Conservation (phyloP, 768 basidiomycete genomes). For the Hortiboletus campestris region DNA sequence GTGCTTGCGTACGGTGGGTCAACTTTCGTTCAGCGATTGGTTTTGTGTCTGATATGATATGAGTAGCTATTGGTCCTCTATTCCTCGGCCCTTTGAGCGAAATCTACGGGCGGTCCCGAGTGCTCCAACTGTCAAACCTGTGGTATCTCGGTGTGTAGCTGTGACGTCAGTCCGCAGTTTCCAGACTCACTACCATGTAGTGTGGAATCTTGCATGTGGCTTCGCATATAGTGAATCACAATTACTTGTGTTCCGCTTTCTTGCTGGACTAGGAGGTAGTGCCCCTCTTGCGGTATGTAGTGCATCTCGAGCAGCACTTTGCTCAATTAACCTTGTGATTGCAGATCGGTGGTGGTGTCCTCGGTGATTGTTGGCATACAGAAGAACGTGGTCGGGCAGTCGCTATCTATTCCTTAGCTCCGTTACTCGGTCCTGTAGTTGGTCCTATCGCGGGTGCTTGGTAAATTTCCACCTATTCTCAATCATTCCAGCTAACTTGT, state of each 20-base stretch:
- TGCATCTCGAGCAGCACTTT: not conserved
- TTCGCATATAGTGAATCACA: slow-evolving; percentile 59
- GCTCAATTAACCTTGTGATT: not conserved
- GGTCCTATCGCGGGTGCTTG: slow-evolving; percentile 65
- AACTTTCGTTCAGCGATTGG: not conserved
- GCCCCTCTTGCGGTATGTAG: slow-evolving; percentile 54
- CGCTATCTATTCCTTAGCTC: slow-evolving; percentile 63
- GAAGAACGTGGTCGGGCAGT: slow-evolving; percentile 66
- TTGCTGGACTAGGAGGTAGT: slow-evolving; percentile 70
- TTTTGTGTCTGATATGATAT: not conserved
- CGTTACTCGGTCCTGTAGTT: slow-evolving; percentile 61
- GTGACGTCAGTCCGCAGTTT: not conserved
- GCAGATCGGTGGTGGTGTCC: slow-evolving; percentile 63
- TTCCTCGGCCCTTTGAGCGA: slow-evolving; percentile 65
- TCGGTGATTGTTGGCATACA: slow-evolving; percentile 59
- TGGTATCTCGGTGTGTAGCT: slow-evolving; percentile 56
- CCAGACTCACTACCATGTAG: slow-evolving; percentile 28
- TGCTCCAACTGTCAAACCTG: slow-evolving; percentile 60
- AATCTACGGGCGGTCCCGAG: slow-evolving; percentile 62
- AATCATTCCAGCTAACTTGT: not conserved
- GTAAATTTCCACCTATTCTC: slow-evolving; percentile 24
- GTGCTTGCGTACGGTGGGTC: slow-evolving; percentile 57
- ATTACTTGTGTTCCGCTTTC: slow-evolving; percentile 65
- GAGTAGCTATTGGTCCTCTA: slow-evolving; percentile 31
- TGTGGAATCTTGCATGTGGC: slow-evolving; percentile 61